Evolutionary conservation across 1,139 yeast genomes (phyloP).

Genomic region (Candida dubliniensis): DNA sequence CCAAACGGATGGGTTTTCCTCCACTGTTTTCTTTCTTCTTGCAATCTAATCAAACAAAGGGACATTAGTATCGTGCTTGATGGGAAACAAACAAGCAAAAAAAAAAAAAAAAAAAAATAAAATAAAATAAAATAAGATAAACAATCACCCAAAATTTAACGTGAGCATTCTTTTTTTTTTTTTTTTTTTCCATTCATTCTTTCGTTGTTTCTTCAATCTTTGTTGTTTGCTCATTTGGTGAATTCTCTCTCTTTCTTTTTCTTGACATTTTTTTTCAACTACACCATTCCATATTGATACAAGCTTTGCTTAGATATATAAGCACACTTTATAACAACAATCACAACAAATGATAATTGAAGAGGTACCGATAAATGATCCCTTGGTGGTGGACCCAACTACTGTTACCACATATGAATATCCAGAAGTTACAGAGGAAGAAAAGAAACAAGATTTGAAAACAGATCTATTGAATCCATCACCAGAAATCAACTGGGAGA

Average conservation of each 20-base stretch:
- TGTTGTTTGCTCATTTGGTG: not conserved
- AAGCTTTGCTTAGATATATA: not conserved
- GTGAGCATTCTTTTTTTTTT: not conserved
- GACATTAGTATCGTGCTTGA: conserved; percentile 26
- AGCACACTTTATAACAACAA: not conserved
- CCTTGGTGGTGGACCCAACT: conserved; percentile 8
- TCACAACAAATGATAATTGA: conserved; percentile 8
- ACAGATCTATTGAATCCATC: conserved; percentile 46
- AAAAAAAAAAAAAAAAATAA: too few species aligned
- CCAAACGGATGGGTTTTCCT: conserved; percentile 99
- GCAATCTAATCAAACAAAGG: conserved; percentile 75
- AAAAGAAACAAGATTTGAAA: conserved; percentile 8
- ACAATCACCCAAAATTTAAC: not conserved
- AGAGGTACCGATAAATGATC: conserved; percentile 3
- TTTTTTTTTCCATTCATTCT: not conserved
- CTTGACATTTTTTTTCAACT: not conserved
- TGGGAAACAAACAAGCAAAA: too few species aligned
- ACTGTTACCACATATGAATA: conserved; percentile 8
- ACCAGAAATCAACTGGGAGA: conserved; percentile 55
- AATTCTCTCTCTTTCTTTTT: not conserved
- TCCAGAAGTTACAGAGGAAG: conserved; percentile 7
- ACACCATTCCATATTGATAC: not conserved
- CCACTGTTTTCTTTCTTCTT: conserved; percentile 95
- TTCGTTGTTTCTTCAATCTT: not conserved
- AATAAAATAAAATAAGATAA: not conserved